Conservation (phyloP, 2,329 filamentous ascomycete genomes). For the Talaromyces sp. region DNA sequence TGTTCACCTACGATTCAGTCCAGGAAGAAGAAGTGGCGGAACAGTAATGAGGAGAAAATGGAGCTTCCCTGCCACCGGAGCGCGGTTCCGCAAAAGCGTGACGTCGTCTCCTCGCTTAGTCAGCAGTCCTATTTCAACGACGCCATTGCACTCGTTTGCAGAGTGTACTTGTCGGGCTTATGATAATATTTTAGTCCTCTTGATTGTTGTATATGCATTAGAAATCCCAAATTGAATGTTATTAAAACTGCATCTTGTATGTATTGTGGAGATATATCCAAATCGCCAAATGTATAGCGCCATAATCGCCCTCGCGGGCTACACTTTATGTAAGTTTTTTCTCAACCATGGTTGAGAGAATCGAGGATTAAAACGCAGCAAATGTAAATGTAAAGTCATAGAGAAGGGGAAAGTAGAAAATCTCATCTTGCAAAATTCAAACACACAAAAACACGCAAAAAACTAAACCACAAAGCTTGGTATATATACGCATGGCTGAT, state of each 20-base stretch:
- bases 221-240: not conserved
- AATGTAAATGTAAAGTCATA: not conserved
- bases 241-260: not conserved
- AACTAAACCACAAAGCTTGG: not conserved
- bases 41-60: not conserved
- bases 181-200: not conserved
- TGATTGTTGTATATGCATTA: not conserved
- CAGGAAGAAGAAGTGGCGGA: not conserved
- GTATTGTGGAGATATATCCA: not conserved
- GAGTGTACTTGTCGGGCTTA: not conserved
- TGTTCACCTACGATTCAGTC: not conserved
- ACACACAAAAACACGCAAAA: not conserved
- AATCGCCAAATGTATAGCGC: not conserved
- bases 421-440: not conserved
- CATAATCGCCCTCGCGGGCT: slow-evolving; percentile 11
- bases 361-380: not conserved
- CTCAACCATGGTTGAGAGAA: not conserved
- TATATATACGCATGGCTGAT: not conserved
- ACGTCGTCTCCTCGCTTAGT: slow-evolving; percentile 4
- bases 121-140: not conserved
- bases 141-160: too few relatives aligned
- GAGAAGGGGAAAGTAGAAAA: not conserved
- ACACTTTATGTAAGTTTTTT: slow-evolving; percentile 8
- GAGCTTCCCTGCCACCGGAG: not conserved
- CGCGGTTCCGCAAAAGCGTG: not conserved